Evolutionary conservation across 169 alveolate genomes (phyloP).

Genomic region (Plasmodium vinckei): DNA sequence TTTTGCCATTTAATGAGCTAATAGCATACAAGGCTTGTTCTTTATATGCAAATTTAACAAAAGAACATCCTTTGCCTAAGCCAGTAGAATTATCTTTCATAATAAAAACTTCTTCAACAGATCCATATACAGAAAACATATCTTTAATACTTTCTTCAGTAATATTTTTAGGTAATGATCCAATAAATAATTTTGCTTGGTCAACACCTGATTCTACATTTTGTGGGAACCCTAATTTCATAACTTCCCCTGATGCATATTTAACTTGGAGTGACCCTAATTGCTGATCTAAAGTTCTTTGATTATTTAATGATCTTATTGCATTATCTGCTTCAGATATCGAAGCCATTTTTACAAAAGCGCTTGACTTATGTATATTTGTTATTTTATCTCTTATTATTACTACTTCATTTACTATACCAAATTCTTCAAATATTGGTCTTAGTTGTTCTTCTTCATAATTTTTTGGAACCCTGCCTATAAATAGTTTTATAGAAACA

Average conservation of each 20-base stretch:
- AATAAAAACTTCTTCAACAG: conserved; percentile 89
- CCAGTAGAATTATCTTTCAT: conserved; percentile 91
- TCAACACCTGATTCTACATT: conserved; percentile 82
- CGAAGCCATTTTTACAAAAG: conserved; percentile 90
- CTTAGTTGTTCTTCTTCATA: conserved; percentile 88
- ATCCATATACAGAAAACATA: conserved; percentile 89
- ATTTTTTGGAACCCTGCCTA: conserved; percentile 91
- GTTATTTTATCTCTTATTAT: conserved; percentile 89
- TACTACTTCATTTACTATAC: conserved; percentile 89
- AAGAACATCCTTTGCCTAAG: conserved; percentile 91
- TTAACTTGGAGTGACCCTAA: conserved; percentile 90
- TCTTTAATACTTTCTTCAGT: conserved; percentile 88
- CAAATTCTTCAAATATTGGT: conserved; percentile 89
- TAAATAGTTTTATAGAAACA: conserved; percentile 90
- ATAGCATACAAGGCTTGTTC: conserved; percentile 93
- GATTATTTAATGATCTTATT: conserved; percentile 88
- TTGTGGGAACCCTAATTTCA: conserved; percentile 89
- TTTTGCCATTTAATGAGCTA: conserved; percentile 84
- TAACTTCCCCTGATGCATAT: conserved; percentile 92
- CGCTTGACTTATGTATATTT: conserved; percentile 89
- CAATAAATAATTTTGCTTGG: conserved; percentile 92
- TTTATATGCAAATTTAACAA: conserved; percentile 89
- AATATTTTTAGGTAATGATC: conserved; percentile 89
- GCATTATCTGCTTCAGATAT: conserved; percentile 93
- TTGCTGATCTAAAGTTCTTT: conserved; percentile 85